Evolutionary conservation across 1,284 basidiomycete genomes (phyloP), one percentile per base, ranked within the genome.

Genomic region (Cutaneotrichosporon sp.): DNA sequence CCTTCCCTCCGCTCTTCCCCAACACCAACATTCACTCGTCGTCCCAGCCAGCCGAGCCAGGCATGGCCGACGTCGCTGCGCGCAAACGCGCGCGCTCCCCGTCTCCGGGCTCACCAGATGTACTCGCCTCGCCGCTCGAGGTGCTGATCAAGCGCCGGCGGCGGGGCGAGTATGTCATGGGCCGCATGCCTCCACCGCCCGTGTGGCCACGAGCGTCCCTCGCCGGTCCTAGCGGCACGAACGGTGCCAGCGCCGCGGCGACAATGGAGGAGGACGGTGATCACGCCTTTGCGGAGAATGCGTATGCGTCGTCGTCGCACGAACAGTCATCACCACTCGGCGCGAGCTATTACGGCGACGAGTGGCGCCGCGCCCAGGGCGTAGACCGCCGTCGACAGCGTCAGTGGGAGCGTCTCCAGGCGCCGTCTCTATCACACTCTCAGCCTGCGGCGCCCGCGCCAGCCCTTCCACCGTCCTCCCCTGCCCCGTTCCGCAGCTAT

Each of bases 41-140:
- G 41, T 17, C 44, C 39, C 49, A 21, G 23, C 49, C 37, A 39
- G 45, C 37, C 14, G 21, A 12, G 5, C 30, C 43, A n/a, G 21
- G 17, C 12, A 49, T 59, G 58, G 54, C 54, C 23, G 58, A 54
- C 42, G 55, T 60, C 26, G 59, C 60, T 18, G 52, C 58, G 26
- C 56, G 61, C 35, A 73, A 73, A 52, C 63, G 70, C 18, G 60
- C 61, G 40, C 61, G 69, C 40, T 71, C 69, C 2, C 64, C 70
- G 10, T 68, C 69, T 1, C 68, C 70, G 8, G 46, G 54, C 3
- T 58, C 60, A 18, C 56, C 57, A 17, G 66, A 69, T 42, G 45
- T 51, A 14, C 55, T 69, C 34, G 58, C 67, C 1, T 73, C 71
- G 1, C 71, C 71, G 1, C 52, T 73, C 3, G 69, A 73, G 38